Base-by-base conservation (phyloP, 2,329 filamentous ascomycete genomes). In the Cladosporium sp. region DNA sequence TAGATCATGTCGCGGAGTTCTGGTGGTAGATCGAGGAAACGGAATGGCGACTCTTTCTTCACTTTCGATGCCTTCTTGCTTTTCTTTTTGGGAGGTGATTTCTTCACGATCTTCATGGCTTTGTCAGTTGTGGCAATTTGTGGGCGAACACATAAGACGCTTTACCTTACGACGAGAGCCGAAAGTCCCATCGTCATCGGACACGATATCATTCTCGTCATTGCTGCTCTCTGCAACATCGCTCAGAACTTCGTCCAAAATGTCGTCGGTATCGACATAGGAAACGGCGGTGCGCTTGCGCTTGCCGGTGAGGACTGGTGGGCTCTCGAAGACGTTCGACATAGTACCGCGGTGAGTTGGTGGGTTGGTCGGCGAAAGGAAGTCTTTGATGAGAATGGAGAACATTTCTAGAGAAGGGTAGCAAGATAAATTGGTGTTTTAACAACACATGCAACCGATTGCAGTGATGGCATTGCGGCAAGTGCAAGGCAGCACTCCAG, bases 281-380 rank as follows among this genome's bases (percentile, higher is more conserved):
- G 57, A 62, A 15, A 63, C 51, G 8, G 51, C 53, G 15, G 55
- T 49, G 42, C 62, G 54, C 59, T 64, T 64, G 47, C 62, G 62
- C 55, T 61, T 63, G 45, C 55, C 53, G 5, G 39, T 38, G 47
- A 43, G 16, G 15, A 38, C 29, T 16, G 19, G 38, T 18, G 38
- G 8, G 18, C 20, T 32, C 13, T 13, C 45, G 12, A 35, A 40
- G 27, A 33, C 22, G 9, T 9, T 27, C 9, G 22, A 27, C 22
- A 27, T 27, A 27, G 22, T 27, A 27, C 22, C 9, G 22, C 22
- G n/a, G n/a, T n/a, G n/a, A n/a, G n/a, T n/a, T n/a, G n/a, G n/a
- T n/a, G n/a, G n/a, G n/a, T n/a, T n/a, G n/a, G n/a, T n/a, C n/a
- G n/a, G n/a, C n/a, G n/a, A n/a, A n/a, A n/a, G n/a, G n/a, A n/a